Conservation (phyloP, 768 basidiomycete species). For the Phanerodontia chrysosporium region DNA sequence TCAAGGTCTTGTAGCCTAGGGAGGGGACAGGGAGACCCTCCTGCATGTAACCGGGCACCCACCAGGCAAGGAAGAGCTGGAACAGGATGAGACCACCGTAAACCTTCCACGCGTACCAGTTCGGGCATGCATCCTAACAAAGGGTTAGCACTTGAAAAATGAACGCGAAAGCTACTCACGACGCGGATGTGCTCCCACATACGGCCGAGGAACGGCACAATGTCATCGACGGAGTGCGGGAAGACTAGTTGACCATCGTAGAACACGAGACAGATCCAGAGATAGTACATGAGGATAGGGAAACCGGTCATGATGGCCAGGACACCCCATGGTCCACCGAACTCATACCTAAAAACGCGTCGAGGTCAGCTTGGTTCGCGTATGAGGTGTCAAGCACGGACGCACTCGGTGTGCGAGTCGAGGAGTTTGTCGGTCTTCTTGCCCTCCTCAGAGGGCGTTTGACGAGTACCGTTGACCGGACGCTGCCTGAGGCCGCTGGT, state of each 20-base stretch:
- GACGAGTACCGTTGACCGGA: conserved; percentile 19
- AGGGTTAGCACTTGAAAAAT: not conserved
- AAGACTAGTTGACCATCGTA: conserved; percentile 81
- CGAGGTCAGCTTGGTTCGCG: not conserved
- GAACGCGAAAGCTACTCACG: conserved; percentile 41
- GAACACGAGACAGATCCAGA: conserved; percentile 97
- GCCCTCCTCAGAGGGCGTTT: conserved; percentile 59
- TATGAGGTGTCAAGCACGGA: not conserved
- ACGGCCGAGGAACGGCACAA: conserved; percentile 68
- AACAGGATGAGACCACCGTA: conserved; percentile 86
- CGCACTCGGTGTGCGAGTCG: conserved; percentile 40
- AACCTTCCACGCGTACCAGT: conserved; percentile 81
- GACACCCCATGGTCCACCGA: conserved; percentile 92
- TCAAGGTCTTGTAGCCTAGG: conserved; percentile 85
- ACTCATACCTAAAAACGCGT: conserved; percentile 69
- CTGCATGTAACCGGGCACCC: conserved; percentile 90
- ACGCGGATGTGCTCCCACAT: conserved; percentile 86
- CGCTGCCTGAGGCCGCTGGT: conserved; percentile 26
- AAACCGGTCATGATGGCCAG: conserved; percentile 92
- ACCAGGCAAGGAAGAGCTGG: conserved; percentile 85
- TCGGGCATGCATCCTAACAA: conserved; percentile 85
- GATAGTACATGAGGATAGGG: conserved; percentile 95
- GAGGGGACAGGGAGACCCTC: conserved; percentile 97
- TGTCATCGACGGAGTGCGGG: conserved; percentile 65
- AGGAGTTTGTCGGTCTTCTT: conserved; percentile 68